These are phyloP conservation scores for Chrysoporthe cubensis DNA, from an alignment of 2,329 filamentous ascomycete species.

Conservation along the genomic window DNA sequence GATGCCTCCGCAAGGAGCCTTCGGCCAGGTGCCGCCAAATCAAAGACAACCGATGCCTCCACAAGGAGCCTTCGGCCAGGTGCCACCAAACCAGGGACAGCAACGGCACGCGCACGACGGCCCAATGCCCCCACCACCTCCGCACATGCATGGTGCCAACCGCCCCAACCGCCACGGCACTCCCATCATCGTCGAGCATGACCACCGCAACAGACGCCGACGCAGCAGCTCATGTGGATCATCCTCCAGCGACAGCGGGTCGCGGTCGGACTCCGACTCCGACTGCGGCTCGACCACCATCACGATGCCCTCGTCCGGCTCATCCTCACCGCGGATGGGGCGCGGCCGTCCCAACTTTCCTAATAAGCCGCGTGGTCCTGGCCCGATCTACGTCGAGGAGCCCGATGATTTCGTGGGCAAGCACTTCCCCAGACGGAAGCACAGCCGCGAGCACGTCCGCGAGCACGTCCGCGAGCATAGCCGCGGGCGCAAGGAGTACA, in stretches of 20 bases:
- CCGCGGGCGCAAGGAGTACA: conserved; percentile 5
- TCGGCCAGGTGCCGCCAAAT: neutral
- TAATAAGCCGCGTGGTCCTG: neutral
- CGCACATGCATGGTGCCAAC: neutral
- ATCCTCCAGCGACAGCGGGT: neutral
- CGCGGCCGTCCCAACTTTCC: neutral
- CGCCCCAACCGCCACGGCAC: neutral
- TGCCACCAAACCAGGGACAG: neutral
- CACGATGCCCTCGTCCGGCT: conserved; percentile 2
- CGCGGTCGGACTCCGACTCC: conserved; percentile 4
- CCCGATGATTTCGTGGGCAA: neutral
- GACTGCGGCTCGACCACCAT: neutral
- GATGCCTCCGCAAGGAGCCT: neutral
- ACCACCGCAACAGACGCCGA: neutral
- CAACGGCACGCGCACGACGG: neutral
- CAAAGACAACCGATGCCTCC: neutral
- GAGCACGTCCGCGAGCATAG: neutral
- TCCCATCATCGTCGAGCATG: conserved; percentile 1
- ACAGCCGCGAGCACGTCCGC: neutral
- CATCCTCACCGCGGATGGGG: conserved; percentile 1
- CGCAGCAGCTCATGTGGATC: neutral
- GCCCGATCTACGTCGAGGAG: neutral
- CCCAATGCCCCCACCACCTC: neutral
- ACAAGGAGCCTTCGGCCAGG: neutral
- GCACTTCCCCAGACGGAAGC: neutral